Base-by-base conservation (phyloP, 129 eudicot species). In the Calendula officinalis region DNA sequence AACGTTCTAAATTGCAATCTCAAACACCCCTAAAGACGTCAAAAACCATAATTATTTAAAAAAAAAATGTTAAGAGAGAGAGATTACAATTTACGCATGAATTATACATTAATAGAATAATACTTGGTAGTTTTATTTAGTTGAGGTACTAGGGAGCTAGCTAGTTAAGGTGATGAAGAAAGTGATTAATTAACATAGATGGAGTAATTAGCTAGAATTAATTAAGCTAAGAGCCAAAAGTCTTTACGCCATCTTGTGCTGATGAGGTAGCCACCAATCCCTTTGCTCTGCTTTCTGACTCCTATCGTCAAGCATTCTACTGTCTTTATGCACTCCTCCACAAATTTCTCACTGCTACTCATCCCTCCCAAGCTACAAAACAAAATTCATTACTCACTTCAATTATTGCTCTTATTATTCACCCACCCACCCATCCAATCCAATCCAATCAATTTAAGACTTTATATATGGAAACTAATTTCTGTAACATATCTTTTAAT, bases 231-330 rank as follows among this genome's bases (percentile, higher is more conserved):
- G 41, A 91, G 90, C 97, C 95, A 91, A 82, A 91, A 91, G 67
- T 91, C 88, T 80, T 84, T 87, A 72, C 82, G 96, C 98, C 98
- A 91, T 75, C 91, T 79, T 10, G 98, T 91, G 90, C 95, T 92
- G 73, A 92, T 88, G 11, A 92, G 98, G 79, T 85, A 92, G 7
- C 98, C 98, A 16, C 96, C 87, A 14, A 92, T 81, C 68, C 96
- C 88, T 60, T 80, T 82, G 86, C 96, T 85, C 69, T 92, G 98
- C 76, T 88, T 88, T 73, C 81, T 69, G 36, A 92, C 98, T 40
- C 98, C 98, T 3, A 92, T 92, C 44, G 96, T 92, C 78, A 92
- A 71, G 77, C 98, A 92, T 34, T 88, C 96, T 66, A 82, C 83
- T 48, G 37, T 75, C 60, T 81, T 79, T 57, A 92, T 92, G 80